phyloP scores from a whole-genome alignment of 164 flowering plant genomes.

The Tetracentron sinense region DNA sequence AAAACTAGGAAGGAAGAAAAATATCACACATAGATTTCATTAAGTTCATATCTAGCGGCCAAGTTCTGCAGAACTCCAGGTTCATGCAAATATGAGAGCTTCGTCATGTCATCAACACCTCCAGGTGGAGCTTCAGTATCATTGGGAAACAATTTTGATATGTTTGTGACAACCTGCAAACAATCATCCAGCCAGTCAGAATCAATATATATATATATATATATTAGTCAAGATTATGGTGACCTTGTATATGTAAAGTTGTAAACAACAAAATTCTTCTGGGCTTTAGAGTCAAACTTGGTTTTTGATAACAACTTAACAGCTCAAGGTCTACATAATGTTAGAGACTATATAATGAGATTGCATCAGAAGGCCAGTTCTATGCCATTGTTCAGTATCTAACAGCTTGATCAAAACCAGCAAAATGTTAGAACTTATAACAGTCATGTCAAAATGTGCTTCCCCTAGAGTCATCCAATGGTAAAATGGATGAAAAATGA shows the following conservation, averaged over 20 bases:
- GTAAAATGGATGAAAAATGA: background rate
- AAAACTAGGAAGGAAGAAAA: background rate
- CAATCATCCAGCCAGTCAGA: conserved; percentile 7
- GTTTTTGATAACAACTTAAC: background rate
- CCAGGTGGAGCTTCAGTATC: conserved; percentile 96
- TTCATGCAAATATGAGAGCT: conserved; percentile 96
- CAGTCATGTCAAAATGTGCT: background rate
- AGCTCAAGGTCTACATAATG: background rate
- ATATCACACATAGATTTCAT: too few species aligned
- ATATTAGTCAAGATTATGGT: background rate
- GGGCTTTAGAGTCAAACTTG: background rate
- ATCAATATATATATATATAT: background rate
- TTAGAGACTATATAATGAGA: too few species aligned
- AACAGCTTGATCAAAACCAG: background rate
- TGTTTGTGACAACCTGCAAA: conserved; percentile 64
- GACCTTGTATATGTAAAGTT: background rate
- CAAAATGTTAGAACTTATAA: conserved; percentile 1
- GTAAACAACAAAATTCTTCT: background rate
- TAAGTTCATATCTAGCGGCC: too few species aligned
- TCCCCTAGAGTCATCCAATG: too few species aligned
- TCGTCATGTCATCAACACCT: too few species aligned
- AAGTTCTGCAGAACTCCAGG: too few species aligned
- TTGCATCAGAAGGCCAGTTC: background rate
- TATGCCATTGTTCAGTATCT: background rate
- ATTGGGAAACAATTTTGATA: conserved; percentile 79